These are phyloP conservation scores for Wickerhamiella musiphila DNA, from an alignment of 805 yeast genomes.

Conservation along the genomic window DNA sequence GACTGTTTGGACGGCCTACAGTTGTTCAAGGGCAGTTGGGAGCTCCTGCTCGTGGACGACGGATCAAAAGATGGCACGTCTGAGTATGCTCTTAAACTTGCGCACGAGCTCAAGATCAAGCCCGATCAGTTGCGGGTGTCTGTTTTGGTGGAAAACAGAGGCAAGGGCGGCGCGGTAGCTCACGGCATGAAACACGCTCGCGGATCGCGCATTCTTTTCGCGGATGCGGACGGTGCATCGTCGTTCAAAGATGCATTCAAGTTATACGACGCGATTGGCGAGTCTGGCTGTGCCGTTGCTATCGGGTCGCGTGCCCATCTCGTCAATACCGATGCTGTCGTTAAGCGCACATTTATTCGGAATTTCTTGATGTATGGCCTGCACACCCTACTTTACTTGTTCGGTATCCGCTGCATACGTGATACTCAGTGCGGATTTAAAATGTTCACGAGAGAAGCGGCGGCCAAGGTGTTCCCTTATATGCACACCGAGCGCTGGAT, in stretches of 20 bases:
- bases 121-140: constrained; percentile 56
- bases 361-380: constrained; percentile 87
- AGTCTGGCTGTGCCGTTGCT: constrained; percentile 38
- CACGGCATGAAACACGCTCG: constrained; percentile 69
- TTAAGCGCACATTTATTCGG: constrained; percentile 74
- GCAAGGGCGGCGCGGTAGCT: constrained; percentile 93
- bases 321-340: constrained; percentile 92
- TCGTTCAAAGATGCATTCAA: constrained; percentile 49
- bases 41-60: constrained; percentile 78
- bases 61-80: constrained; percentile 75
- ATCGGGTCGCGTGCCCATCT: constrained; percentile 93
- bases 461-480: constrained; percentile 53
- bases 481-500: constrained; percentile 98
- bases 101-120: constrained; percentile 28
- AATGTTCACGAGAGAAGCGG: constrained; percentile 60
- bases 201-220: constrained; percentile 66
- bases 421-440: constrained; percentile 98
- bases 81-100: constrained; percentile 48
- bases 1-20: constrained; percentile 33
- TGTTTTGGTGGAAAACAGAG: constrained; percentile 59
- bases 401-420: constrained; percentile 71
- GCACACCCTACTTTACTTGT: constrained; percentile 68
- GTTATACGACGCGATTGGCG: constrained; percentile 29
- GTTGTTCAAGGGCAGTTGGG: constrained; percentile 32
- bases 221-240: constrained; percentile 97